phyloP scores from a whole-genome alignment of 768 basidiomycete genomes.

The Termitomyces sp. region DNA sequence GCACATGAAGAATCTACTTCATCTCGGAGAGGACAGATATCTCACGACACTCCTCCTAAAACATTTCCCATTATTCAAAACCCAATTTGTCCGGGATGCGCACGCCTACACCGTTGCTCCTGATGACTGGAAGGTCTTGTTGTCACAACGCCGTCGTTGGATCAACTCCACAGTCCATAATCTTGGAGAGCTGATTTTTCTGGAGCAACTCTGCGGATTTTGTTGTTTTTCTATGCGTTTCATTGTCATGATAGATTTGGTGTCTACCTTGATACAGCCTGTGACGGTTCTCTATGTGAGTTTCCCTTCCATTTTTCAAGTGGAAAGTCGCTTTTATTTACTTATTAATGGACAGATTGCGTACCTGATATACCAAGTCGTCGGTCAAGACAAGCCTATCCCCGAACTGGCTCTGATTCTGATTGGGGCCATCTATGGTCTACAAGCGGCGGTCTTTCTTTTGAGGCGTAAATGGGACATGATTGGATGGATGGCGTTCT shows the following conservation, averaged over 20 bases:
- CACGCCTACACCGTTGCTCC: constrained; percentile 94
- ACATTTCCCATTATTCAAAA: constrained; percentile 92
- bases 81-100: constrained; percentile 92
- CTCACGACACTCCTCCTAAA: constrained; percentile 93
- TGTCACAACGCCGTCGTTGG: constrained; percentile 98
- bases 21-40: constrained; percentile 99
- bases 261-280: constrained; percentile 82
- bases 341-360: constrained; percentile 51
- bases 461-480: constrained; percentile 96
- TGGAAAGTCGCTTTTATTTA: constrained; percentile 2
- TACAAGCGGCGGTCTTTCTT: constrained; percentile 89
- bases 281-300: constrained; percentile 84
- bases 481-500: constrained; percentile 97
- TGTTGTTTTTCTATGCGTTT: constrained; percentile 99
- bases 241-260: constrained; percentile 92
- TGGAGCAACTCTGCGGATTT: constrained; percentile 92
- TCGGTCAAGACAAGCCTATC: constrained; percentile 57
- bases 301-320: neutral
- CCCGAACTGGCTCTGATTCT: constrained; percentile 84
- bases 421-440: constrained; percentile 91
- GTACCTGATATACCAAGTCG: constrained; percentile 82
- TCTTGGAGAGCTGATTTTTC: constrained; percentile 85
- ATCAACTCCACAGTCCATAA: constrained; percentile 99
- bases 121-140: constrained; percentile 88
- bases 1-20: constrained; percentile 97